phyloP scores from a whole-genome alignment of 331 rosid species.

The Telfairia occidentalis region DNA sequence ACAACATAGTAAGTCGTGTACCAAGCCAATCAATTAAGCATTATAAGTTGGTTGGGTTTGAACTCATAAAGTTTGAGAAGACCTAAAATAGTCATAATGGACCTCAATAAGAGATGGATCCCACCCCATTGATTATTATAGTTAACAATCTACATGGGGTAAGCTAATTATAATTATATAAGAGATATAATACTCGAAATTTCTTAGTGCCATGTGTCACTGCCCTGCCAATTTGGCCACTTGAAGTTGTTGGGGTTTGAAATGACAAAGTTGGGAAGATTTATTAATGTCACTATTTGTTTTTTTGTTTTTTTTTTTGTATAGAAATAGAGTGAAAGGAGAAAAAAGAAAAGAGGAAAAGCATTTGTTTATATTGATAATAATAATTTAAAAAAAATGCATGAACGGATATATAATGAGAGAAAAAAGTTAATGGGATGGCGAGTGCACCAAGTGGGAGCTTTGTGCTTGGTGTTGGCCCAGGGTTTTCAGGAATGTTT shows the following conservation, averaged over 20 bases:
- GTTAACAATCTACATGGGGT: too few relatives aligned
- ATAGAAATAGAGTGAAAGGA: neutral
- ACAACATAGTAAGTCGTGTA: too few relatives aligned
- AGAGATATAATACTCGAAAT: too few relatives aligned
- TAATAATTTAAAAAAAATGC: neutral
- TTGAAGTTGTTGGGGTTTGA: neutral
- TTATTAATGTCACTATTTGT: neutral
- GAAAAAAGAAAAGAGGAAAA: neutral
- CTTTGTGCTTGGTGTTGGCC: slow-evolving; percentile 37
- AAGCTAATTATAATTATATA: too few relatives aligned
- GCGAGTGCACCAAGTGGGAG: slow-evolving; percentile 58
- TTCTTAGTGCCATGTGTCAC: neutral
- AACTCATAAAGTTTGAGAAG: too few relatives aligned
- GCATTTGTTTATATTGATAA: neutral
- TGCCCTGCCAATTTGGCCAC: neutral
- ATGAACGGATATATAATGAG: neutral
- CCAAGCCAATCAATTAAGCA: too few relatives aligned
- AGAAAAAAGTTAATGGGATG: slow-evolving; percentile 21
- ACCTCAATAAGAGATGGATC: too few relatives aligned
- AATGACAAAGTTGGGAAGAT: neutral
- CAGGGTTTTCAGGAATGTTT: slow-evolving; percentile 64
- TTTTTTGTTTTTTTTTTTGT: too few relatives aligned
- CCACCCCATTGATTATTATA: too few relatives aligned
- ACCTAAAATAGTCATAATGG: too few relatives aligned
- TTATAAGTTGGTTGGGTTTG: too few relatives aligned